Percentiles rank a stretch among this genome's conserved stretches.
phyloP scores from a whole-genome alignment of 805 yeast genomes.

The Lachancea sp. region DNA sequence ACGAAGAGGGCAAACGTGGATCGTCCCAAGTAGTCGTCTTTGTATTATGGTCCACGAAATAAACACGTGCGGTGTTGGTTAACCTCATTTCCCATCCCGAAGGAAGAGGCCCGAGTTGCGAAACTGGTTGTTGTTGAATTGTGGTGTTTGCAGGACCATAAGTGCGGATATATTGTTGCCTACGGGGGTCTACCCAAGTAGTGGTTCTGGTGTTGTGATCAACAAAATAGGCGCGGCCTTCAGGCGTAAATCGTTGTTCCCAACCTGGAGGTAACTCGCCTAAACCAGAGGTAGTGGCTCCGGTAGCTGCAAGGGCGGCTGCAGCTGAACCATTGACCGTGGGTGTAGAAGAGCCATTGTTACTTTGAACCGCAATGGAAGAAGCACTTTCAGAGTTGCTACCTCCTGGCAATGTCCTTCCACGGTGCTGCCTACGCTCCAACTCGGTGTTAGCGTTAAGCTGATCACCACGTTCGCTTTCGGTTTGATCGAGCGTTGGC shows the following conservation, averaged over 20 bases:
- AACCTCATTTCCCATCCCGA: slow-evolving; percentile 99
- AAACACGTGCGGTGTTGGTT: slow-evolving; percentile 96
- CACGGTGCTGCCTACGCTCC: slow-evolving; percentile 86
- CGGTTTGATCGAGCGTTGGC: slow-evolving; percentile 78
- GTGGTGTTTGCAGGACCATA: slow-evolving; percentile 82
- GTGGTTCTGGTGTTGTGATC: slow-evolving; percentile 99
- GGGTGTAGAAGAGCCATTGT: slow-evolving; percentile 41
- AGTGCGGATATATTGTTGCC: slow-evolving; percentile 96
- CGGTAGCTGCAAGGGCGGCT: slow-evolving; percentile 58
- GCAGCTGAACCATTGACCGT: slow-evolving; percentile 49
- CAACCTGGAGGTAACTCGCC: slow-evolving; percentile 98
- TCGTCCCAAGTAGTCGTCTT: slow-evolving; percentile 99
- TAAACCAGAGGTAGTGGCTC: slow-evolving; percentile 89
- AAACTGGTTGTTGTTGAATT: slow-evolving; percentile 95
- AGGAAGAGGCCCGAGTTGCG: slow-evolving; percentile 96
- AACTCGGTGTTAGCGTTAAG: slow-evolving; percentile 69
- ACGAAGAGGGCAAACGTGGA: slow-evolving; percentile 93
- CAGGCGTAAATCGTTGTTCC: slow-evolving; percentile 98
- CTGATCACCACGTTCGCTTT: slow-evolving; percentile 53
- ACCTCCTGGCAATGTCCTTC: slow-evolving; percentile 77
- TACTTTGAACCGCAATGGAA: slow-evolving; percentile 39
- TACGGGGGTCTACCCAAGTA: slow-evolving; percentile 99
- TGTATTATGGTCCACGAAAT: slow-evolving; percentile 97
- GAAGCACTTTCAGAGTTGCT: slow-evolving; percentile 28
- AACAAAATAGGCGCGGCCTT: slow-evolving; percentile 96